A percentile compares a stretch with the other conserved stretches of the same genome.
Evolutionary conservation across 305 asterid species (phyloP).

Genomic region (Rubia balearica): DNA sequence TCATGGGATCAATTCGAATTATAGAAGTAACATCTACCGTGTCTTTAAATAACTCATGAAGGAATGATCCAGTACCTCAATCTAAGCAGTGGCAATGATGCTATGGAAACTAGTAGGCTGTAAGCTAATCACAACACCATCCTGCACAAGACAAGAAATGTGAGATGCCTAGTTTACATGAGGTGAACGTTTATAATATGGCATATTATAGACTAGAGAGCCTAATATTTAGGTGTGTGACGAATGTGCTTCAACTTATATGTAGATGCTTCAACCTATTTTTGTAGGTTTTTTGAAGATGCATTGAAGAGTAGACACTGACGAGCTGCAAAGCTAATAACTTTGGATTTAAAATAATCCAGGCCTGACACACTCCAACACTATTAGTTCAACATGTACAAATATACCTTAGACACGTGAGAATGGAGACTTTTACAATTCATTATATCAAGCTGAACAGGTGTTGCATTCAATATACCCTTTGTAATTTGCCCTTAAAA

Average conservation of each 20-base stretch:
- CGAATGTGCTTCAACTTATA: no score
- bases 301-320: not conserved
- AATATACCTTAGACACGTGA: conserved; percentile 50
- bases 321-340: not conserved
- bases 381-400: not conserved
- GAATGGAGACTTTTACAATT: conserved; percentile 44
- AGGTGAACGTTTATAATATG: no score
- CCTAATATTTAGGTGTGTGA: no score
- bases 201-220: no score
- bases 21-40: not conserved
- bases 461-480: conserved; percentile 68
- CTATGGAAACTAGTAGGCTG: conserved; percentile 83
- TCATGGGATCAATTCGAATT: not conserved
- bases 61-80: conserved; percentile 47
- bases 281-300: no score
- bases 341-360: not conserved
- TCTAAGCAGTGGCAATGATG: conserved; percentile 65
- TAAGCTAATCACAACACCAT: conserved; percentile 82
- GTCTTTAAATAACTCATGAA: conserved; percentile 2
- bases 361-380: not conserved
- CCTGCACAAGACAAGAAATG: conserved; percentile 42
- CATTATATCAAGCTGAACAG: conserved; percentile 70
- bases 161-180: no score
- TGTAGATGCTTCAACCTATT: no score
- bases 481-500: conserved; percentile 45